Evolutionary conservation across 2,329 filamentous ascomycete species (phyloP), one percentile per base, ranked within the genome.

Genomic region (Alternaria gaisen): DNA sequence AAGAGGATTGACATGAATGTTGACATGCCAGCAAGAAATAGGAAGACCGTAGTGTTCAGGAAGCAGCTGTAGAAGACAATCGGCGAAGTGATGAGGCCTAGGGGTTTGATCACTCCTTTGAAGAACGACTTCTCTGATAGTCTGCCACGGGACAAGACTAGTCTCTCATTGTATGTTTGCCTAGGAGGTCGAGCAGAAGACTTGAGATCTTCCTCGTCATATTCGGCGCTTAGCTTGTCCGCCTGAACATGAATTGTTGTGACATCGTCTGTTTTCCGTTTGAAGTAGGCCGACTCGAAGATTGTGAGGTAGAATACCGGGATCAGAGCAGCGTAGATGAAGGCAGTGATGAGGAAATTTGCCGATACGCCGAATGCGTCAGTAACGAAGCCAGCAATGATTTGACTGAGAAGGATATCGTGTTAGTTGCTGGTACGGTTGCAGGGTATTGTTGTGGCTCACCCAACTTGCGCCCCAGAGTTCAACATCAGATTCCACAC

Each of bases 31-130:
- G 51, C 63, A 12, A 66, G 60, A 40, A 63, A 52, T 20, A 61
- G 20, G 44, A 66, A 61, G 5, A 66, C 36, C 8, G 53, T 50
- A 20, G 42, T 32, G 55, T 64, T 64, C 41, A 66, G 52, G 40
- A 66, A 58, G 38, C 63, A 63, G 53, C 60, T 65, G 60, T 60
- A 65, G 12, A 63, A 26, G 7, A 66, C 63, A 18, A 61, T 57
- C 18, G 63, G 63, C 0, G 54, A 63, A 16, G 48, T 38, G 41
- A 66, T 41, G 41, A 66, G 54, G 14, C 57, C 60, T 2, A 66
- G 18, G 7, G 63, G 63, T 26, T 66, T 66, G 38, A 66, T 36
- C 8, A 61, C 43, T 5, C 60, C 60, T 32, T 64, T 64, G 44
- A 56, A 61, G 55, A 64, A 66, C 7, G 57, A 61, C 20, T 61